Evolutionary conservation across 2,329 filamentous ascomycete genomes (phyloP).

Genomic region (Penicillium sp.): DNA sequence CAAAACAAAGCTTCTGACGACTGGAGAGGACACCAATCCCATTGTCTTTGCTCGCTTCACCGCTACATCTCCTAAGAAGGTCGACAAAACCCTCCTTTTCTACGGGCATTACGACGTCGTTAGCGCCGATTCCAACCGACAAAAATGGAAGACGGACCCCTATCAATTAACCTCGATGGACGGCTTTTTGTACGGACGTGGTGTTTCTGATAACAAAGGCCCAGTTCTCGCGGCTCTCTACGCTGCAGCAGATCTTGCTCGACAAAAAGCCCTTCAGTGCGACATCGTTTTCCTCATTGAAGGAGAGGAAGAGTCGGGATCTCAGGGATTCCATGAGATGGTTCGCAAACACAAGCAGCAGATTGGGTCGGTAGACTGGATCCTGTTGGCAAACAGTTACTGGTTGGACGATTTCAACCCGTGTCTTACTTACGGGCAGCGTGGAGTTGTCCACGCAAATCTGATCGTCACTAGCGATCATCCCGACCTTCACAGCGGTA

Average conservation of each 20-base stretch:
- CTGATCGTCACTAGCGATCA: conserved; percentile 83
- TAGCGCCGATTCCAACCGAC: conserved; percentile 78
- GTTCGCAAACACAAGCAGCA: conserved; percentile 78
- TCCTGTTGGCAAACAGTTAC: conserved; percentile 95
- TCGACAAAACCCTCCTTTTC: conserved; percentile 86
- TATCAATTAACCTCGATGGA: conserved; percentile 89
- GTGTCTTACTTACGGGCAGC: conserved; percentile 90
- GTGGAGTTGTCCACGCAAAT: conserved; percentile 92
- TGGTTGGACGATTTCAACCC: conserved; percentile 97
- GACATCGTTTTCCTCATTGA: conserved; percentile 95
- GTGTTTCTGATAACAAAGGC: conserved; percentile 97
- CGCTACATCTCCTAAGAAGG: conserved; percentile 68
- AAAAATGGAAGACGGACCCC: conserved; percentile 85
- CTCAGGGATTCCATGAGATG: conserved; percentile 84
- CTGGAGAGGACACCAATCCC: conserved; percentile 79
- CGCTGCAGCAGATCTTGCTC: conserved; percentile 85
- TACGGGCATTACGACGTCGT: conserved; percentile 99
- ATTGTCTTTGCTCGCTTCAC: conserved; percentile 91
- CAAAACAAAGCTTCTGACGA: conserved; percentile 86
- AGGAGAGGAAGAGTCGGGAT: conserved; percentile 94
- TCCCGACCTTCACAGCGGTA: conserved; percentile 91
- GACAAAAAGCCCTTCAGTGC: conserved; percentile 80
- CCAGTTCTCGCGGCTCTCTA: conserved; percentile 93
- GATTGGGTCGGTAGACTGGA: conserved; percentile 92
- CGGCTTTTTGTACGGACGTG: conserved; percentile 91